Evolutionary conservation across 306 rosid species (phyloP).

Genomic region (Trichosanthes cucumerina): DNA sequence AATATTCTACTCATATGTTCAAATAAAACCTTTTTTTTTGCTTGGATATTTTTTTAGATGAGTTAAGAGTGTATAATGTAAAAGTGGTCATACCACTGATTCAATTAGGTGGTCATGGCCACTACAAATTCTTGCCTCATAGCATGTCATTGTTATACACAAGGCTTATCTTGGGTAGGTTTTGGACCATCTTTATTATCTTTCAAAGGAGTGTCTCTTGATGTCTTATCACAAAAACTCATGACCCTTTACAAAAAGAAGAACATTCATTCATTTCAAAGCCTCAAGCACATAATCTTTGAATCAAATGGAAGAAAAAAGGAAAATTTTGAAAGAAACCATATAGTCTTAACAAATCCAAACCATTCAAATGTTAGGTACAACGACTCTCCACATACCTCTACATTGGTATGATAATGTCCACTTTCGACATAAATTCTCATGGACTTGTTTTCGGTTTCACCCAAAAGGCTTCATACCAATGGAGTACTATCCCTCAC

Average conservation of each 20-base stretch:
- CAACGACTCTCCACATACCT: no score
- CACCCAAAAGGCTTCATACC: no score
- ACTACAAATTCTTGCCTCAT: background rate
- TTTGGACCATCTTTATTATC: conserved; percentile 7
- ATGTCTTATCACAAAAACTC: background rate
- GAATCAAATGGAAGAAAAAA: background rate
- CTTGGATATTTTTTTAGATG: background rate
- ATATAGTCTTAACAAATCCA: background rate
- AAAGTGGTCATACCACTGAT: conserved; percentile 4
- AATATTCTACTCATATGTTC: background rate
- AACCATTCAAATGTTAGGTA: no score
- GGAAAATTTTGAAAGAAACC: background rate
- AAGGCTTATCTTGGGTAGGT: conserved; percentile 1
- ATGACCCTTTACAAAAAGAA: background rate
- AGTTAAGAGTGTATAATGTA: background rate
- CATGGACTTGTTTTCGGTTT: no score
- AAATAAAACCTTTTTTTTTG: background rate
- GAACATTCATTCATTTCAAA: background rate
- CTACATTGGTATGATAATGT: no score
- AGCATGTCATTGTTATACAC: background rate
- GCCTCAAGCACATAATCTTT: background rate
- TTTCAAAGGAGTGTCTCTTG: background rate
- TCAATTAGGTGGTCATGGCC: conserved; percentile 1
- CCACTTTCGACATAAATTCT: no score
- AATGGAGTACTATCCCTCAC: no score